Evolutionary conservation across 108 stramenopile genomes (phyloP).

Genomic region (Schizochytrium sp.): DNA sequence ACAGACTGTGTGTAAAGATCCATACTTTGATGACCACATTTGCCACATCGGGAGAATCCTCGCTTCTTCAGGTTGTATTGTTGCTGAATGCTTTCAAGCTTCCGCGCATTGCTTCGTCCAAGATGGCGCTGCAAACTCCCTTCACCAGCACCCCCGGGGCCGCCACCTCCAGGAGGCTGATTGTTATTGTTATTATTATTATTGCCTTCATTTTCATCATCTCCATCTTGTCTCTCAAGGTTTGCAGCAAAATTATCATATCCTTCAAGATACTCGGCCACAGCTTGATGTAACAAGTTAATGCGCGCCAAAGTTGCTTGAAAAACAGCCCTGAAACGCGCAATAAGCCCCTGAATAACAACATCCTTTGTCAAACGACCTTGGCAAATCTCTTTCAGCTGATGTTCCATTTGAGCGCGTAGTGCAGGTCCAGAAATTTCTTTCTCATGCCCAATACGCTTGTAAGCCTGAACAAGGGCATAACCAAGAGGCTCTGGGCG

Average conservation of each 20-base stretch:
- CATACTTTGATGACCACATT: background rate
- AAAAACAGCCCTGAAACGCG: background rate
- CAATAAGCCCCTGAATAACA: background rate
- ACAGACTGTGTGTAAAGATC: background rate
- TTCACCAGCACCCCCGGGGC: background rate
- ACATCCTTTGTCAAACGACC: background rate
- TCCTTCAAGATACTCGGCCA: conserved; percentile 17
- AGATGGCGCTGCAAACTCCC: background rate
- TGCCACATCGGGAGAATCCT: background rate
- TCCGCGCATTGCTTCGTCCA: background rate
- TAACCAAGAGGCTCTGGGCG: conserved; percentile 15
- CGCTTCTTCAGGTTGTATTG: background rate
- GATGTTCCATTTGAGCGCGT: conserved; percentile 31
- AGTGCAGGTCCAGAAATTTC: background rate
- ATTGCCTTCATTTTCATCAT: background rate
- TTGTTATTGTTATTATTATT: background rate
- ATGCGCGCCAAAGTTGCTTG: conserved; percentile 8
- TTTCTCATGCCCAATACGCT: conserved; percentile 50
- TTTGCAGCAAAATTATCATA: background rate
- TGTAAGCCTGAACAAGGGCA: conserved; percentile 41
- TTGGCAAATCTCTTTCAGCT: conserved; percentile 3
- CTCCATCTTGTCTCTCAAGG: background rate
- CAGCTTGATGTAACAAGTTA: background rate
- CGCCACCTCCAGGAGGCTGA: background rate
- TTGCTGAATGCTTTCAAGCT: background rate